Conservation (phyloP, 768 basidiomycete species). For the Pleurotus pulmonarius region DNA sequence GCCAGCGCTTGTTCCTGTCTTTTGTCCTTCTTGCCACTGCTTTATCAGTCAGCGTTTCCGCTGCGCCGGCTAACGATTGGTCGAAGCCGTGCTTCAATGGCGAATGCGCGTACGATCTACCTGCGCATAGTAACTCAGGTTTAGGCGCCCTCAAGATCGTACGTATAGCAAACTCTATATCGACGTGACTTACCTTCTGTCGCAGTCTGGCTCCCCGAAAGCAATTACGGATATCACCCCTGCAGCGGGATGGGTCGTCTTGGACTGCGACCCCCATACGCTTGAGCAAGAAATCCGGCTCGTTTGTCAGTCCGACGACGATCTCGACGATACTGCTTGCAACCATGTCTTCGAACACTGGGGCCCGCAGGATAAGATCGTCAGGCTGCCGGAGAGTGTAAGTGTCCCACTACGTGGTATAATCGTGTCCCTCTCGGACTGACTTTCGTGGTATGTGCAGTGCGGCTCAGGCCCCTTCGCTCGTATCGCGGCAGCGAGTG, state of each 20-base stretch:
- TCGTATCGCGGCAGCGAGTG: conserved; percentile 28
- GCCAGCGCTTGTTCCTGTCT: neutral
- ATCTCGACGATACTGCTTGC: neutral
- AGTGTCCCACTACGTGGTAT: neutral
- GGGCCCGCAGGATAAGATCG: neutral
- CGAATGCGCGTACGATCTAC: conserved; percentile 21
- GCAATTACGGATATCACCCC: neutral
- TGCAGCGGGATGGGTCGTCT: neutral
- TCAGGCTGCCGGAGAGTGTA: neutral
- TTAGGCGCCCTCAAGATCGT: neutral
- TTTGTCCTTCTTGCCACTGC: neutral
- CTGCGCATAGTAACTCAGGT: neutral
- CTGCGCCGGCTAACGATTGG: conserved; percentile 17
- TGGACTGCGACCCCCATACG: neutral
- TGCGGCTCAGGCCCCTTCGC: conserved; percentile 17
- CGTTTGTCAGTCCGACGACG: neutral
- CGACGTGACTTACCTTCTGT: neutral
- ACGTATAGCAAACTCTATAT: neutral
- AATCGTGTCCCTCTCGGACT: neutral
- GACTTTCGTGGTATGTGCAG: neutral
- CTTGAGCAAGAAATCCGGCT: neutral
- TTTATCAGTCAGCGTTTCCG: conserved; percentile 14
- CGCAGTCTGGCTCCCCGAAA: neutral
- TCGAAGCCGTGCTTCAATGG: neutral
- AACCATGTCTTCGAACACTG: neutral